Evolutionary conservation across 23 red algal genomes (phyloP), one percentile per base, ranked within the genome.

Genomic region (Chondrus crispus): DNA sequence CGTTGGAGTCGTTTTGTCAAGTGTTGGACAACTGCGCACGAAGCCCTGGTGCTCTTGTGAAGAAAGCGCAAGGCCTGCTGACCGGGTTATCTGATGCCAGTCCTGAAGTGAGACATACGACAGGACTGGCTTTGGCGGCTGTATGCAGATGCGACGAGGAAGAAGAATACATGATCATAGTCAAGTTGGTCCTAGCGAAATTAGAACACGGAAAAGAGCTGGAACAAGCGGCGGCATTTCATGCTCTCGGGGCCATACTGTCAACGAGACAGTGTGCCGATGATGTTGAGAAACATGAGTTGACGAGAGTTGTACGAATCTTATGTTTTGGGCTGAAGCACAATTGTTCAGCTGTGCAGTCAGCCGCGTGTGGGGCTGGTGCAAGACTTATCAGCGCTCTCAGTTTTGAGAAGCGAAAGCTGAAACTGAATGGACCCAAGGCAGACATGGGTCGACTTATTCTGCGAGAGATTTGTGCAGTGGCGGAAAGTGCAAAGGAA

Each of bases 1-100:
- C 76, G 26, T 81, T 92, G 13, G 76, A 75, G 41, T 71, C 63
- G 30, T 45, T 51, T 46, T 53, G 40, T 28, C 89, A 84, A 46
- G 77, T 92, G 11, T 92, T 92, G 20, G n/a, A n/a, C 58, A 73
- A 38, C 6, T 73, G 29, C 76, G 54, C 4, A 84, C 52, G 55
- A 92, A 92, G 46, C 58, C 33, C 44, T 24, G 50, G 58, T 58
- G 77, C 79, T 20, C 84, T 84, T 70, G 28, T 20, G 26, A 45
- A 28, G 12, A 71, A 46, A 62, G 58, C 77, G 46, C 36, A 11
- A 20, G 47, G 63, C 30, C 10, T 84, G 39, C 35, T 30, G 19
- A 68, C 72, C 44, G 78, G 51, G 35, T 52, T 92, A 6, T 60
- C 42, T 6, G 89, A 92, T 22, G 75, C 82, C 3, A 33, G 46